These are phyloP conservation scores for Camellia oleifera DNA, from an alignment of 179 eudicot genomes.

Conservation along the genomic window DNA sequence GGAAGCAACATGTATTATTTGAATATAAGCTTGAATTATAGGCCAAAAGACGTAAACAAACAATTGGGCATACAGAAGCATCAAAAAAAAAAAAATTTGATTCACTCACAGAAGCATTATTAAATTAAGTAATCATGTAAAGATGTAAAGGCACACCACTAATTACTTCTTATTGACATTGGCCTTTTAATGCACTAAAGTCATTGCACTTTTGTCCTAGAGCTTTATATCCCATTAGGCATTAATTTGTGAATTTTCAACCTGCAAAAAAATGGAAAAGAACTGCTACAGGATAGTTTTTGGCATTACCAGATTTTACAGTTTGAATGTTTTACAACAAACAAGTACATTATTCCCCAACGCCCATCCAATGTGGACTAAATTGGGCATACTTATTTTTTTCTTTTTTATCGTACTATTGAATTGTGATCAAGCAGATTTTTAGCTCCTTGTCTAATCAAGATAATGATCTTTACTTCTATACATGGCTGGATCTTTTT, in stretches of 20 bases:
- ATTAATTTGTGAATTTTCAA: too few relatives aligned
- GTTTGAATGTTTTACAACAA: neutral
- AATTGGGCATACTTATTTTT: too few relatives aligned
- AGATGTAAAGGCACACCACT: neutral
- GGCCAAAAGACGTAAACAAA: neutral
- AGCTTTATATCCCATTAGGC: too few relatives aligned
- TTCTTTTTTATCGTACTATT: neutral
- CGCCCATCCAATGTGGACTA: too few relatives aligned
- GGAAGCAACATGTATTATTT: conserved; percentile 2
- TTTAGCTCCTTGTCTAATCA: neutral
- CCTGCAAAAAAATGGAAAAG: neutral
- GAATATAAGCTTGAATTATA: conserved; percentile 8
- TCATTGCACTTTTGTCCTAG: too few relatives aligned
- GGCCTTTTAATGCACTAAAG: neutral
- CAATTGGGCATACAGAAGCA: too few relatives aligned
- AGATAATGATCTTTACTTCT: neutral
- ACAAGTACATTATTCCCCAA: neutral
- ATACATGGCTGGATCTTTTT: neutral
- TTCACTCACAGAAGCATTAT: too few relatives aligned
- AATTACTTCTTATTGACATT: neutral
- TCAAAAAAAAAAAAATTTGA: neutral
- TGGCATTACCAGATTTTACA: neutral
- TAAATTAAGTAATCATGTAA: neutral
- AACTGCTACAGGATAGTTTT: neutral
- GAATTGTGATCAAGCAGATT: neutral